Evolutionary conservation across 192 early-diverging fungal species (phyloP), one percentile per base, ranked within the genome.

Genomic region (Podila epicladia): DNA sequence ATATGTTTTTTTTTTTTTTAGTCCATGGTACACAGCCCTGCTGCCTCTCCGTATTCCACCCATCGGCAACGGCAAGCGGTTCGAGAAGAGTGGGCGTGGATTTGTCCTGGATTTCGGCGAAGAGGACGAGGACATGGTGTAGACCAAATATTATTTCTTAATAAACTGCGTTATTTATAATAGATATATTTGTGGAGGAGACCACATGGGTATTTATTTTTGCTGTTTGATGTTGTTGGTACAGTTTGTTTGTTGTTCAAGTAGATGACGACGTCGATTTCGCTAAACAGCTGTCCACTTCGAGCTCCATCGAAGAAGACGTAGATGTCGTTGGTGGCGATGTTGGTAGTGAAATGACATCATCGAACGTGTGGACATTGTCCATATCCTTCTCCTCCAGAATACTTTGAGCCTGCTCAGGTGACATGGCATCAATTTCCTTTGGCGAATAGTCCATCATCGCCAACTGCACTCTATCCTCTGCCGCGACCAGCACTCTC

Each of bases 1-100:
- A 1, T 12, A 45, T 17, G 15, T 4, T 17, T 37, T 29, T 2
- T 29, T 2, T 29, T 29, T 29, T 41, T 45, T 45, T 64, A 87
- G 86, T 28, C 82, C 87, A 26, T 87, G 87, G 83, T 85, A 88
- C 33, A 87, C 84, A 4, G 69, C 87, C 5, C 69, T 90, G 48
- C 77, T 83, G 26, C 88, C 88, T 5, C 69, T 87, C 35, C 87
- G 82, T 7, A 82, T 86, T n/a, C 84, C 84, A 28, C 88, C 88
- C 15, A 82, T 75, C 59, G 87, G 84, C 29, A 85, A 82, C 41
- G 84, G 84, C 51, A 85, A 85, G 50, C 64, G 75, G 31, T 85
- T 64, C 51, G 79, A 85, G 62, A 75, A 80, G 67, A 85, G 76
- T 71, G 72, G 77, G 8, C 77, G 77, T 55, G 77, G 77, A 7